Conservation (phyloP, 345 rosid genomes). For the Laguncularia racemosa region DNA sequence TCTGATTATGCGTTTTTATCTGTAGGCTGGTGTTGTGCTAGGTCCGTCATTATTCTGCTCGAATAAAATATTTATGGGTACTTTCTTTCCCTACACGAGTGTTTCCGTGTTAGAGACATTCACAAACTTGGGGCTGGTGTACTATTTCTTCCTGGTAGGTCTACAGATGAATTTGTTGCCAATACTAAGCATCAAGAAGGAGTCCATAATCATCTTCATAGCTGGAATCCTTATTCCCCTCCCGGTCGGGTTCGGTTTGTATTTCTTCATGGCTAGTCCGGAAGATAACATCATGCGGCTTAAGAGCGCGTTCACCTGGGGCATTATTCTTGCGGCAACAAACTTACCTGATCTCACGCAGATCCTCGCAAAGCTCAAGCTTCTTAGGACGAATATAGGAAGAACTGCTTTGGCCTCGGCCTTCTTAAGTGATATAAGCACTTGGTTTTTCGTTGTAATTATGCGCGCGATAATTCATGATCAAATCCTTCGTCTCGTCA, state of each 20-base stretch:
- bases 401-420: conserved; percentile 40
- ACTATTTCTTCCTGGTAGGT: conserved; percentile 54
- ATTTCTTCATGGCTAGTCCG: conserved; percentile 8
- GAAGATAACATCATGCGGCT: conserved; percentile 16
- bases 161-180: conserved; percentile 46
- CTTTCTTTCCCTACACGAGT: conserved; percentile 23
- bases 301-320: conserved; percentile 30
- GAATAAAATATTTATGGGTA: accelerated
- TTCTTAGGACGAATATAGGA: conserved; percentile 53
- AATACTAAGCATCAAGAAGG: conserved; percentile 18
- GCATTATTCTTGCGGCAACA: conserved; percentile 37
- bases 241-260: conserved; percentile 22
- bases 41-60: conserved; percentile 32
- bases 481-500: conserved; percentile 3
- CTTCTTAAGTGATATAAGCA: conserved; percentile 30
- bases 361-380: conserved; percentile 54
- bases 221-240: conserved; percentile 31
- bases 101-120: conserved; percentile 35
- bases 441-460: conserved; percentile 41
- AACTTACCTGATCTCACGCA: conserved; percentile 55
- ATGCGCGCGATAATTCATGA: conserved; percentile 11
- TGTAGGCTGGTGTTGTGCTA: conserved; percentile 42
- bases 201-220: conserved; percentile 22
- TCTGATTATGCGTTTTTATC: not conserved
- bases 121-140: conserved; percentile 36